Conservation (phyloP, 2,329 filamentous ascomycete species). For the Aspergillus tanneri region DNA sequence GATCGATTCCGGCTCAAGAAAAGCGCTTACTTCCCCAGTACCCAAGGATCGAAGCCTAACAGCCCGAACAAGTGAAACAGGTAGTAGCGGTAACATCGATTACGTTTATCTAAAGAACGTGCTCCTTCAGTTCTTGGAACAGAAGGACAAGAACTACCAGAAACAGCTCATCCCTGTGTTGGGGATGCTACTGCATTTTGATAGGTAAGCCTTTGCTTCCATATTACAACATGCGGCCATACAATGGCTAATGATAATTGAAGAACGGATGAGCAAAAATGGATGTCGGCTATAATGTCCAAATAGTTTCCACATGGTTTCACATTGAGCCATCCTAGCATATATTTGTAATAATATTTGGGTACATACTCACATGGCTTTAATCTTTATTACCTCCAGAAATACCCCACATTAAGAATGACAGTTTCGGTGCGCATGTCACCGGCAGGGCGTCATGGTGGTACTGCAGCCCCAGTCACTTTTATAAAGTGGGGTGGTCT, state of each 20-base stretch:
- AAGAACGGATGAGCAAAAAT: conserved; percentile 79
- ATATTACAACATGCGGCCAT: too few relatives aligned
- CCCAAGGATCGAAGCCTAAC: conserved; percentile 39
- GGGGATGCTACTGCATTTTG: conserved; percentile 66
- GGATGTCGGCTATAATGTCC: conserved; percentile 70
- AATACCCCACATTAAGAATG: too few relatives aligned
- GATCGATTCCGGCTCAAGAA: conserved; percentile 52
- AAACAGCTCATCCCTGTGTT: conserved; percentile 65
- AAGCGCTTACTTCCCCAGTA: conserved; percentile 50
- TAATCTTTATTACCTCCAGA: background rate
- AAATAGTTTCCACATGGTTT: conserved; percentile 30
- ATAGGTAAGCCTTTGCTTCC: conserved; percentile 49
- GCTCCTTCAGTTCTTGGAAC: conserved; percentile 64
- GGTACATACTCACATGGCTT: conserved; percentile 16
- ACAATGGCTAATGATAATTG: conserved; percentile 16
- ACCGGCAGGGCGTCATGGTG: conserved; percentile 2
- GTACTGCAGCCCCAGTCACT: background rate
- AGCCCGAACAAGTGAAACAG: conserved; percentile 38
- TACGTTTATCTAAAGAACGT: conserved; percentile 67
- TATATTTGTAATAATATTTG: conserved; percentile 10
- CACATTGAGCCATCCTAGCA: background rate
- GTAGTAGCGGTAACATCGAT: conserved; percentile 48
- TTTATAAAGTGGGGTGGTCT: background rate
- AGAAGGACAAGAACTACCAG: conserved; percentile 67
- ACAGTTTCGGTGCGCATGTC: conserved; percentile 4